A percentile compares a stretch with the other conserved stretches of the same genome.
Evolutionary conservation across 441 rosid genomes (phyloP).

Genomic region (Mallotus japonicus): DNA sequence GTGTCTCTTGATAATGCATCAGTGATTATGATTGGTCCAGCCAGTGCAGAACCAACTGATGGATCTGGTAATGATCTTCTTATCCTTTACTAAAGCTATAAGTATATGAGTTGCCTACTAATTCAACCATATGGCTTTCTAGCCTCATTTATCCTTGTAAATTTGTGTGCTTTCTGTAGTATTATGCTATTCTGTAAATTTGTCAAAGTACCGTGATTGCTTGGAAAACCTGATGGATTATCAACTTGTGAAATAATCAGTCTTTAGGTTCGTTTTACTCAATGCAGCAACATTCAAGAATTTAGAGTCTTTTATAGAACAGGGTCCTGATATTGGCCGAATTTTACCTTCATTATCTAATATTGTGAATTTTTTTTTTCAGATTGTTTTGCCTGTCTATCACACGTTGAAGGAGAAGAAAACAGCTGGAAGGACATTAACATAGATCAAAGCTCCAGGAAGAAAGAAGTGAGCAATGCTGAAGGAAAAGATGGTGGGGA

Average conservation of each 20-base stretch:
- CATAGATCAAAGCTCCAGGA: not conserved
- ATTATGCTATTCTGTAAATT: not conserved
- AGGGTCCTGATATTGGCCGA: not conserved
- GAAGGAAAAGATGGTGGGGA: not conserved
- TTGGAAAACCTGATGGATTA: not conserved
- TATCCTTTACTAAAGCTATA: not conserved
- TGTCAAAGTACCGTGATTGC: not conserved
- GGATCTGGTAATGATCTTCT: conserved; percentile 21
- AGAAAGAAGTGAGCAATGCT: not conserved
- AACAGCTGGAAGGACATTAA: conserved; percentile 7
- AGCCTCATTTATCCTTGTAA: not conserved
- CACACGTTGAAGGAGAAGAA: conserved; percentile 7
- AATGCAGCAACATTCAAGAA: not conserved
- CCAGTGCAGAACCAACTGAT: conserved; percentile 5
- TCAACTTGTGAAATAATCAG: not conserved
- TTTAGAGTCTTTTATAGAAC: not conserved
- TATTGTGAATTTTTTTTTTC: not conserved
- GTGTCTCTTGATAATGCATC: conserved; percentile 5
- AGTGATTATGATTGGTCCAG: not conserved
- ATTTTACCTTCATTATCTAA: not conserved
- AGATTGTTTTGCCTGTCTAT: not conserved
- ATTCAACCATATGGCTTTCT: not conserved
- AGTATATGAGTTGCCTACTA: not conserved
- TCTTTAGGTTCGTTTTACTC: not conserved
- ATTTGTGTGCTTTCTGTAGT: not conserved